phyloP scores from a whole-genome alignment of 1,284 basidiomycete genomes.

The Sphaerobolus stellatus region DNA sequence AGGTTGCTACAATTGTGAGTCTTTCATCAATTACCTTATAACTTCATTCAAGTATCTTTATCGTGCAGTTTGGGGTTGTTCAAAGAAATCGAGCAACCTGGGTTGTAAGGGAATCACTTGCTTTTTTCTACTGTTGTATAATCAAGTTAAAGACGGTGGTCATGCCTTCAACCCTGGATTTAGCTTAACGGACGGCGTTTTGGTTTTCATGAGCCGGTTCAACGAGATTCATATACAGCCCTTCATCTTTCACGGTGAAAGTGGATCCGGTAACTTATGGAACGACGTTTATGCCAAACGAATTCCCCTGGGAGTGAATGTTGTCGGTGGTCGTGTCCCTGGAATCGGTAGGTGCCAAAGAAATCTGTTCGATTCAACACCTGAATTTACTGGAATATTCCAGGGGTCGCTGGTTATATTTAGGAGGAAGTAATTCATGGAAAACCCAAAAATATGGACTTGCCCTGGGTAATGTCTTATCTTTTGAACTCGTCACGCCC shows the following conservation, averaged over 20 bases:
- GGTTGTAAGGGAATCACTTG: not conserved
- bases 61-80: not conserved
- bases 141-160: slow-evolving; percentile 23
- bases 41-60: not conserved
- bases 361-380: too few species aligned
- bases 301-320: slow-evolving; percentile 17
- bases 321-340: slow-evolving; percentile 22
- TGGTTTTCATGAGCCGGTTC: slow-evolving; percentile 24
- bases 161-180: slow-evolving; percentile 23
- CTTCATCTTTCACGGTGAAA: too few species aligned
- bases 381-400: too few species aligned
- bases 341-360: slow-evolving; percentile 19
- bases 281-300: slow-evolving; percentile 23
- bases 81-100: not conserved
- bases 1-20: not conserved
- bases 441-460: slow-evolving; percentile 20
- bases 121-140: too few species aligned
- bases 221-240: slow-evolving; percentile 17
- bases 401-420: not conserved
- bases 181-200: slow-evolving; percentile 25
- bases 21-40: not conserved
- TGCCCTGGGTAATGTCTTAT: slow-evolving; percentile 20
- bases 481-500: slow-evolving; percentile 21
- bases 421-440: slow-evolving; percentile 23
- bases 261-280: slow-evolving; percentile 24